phyloP scores from a whole-genome alignment of 179 eudicot genomes.

The Dionaea muscipula region DNA sequence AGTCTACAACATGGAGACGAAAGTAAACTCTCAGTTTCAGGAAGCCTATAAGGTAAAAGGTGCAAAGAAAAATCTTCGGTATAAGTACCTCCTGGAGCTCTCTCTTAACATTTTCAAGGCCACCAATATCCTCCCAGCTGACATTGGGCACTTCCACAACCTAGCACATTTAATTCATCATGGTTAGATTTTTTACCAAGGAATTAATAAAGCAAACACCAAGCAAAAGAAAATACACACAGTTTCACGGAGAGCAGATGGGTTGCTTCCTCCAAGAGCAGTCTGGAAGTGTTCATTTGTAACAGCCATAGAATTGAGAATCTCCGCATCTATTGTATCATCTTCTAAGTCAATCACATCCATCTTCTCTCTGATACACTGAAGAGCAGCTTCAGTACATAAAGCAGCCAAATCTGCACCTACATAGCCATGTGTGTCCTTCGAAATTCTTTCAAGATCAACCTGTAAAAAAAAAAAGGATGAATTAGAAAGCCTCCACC shows the following conservation, averaged over 20 bases:
- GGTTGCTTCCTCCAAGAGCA: constrained; percentile 79
- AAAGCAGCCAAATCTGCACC: constrained; percentile 77
- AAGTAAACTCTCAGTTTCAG: neutral
- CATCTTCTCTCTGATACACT: constrained; percentile 86
- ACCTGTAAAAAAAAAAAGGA: constrained; percentile 30
- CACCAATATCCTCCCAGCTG: constrained; percentile 68
- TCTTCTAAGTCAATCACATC: constrained; percentile 81
- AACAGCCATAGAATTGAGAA: constrained; percentile 81
- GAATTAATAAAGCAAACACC: neutral
- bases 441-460: constrained; percentile 60
- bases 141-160: constrained; percentile 81
- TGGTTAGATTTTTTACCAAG: neutral
- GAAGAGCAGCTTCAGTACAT: constrained; percentile 79
- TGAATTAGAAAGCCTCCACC: neutral
- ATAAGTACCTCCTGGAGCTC: constrained; percentile 73
- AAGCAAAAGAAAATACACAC: constrained; percentile 22
- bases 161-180: constrained; percentile 16
- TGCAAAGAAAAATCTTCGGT: no score
- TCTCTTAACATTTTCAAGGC: constrained; percentile 73
- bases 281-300: constrained; percentile 69
- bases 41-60: neutral
- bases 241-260: constrained; percentile 81
- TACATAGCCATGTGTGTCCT: constrained; percentile 75
- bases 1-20: constrained; percentile 25
- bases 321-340: constrained; percentile 79